A percentile compares a stretch with the other conserved stretches of the same genome.
Evolutionary conservation across 208 protist genomes (phyloP).

Genomic region (Leishmania martiniquensis): DNA sequence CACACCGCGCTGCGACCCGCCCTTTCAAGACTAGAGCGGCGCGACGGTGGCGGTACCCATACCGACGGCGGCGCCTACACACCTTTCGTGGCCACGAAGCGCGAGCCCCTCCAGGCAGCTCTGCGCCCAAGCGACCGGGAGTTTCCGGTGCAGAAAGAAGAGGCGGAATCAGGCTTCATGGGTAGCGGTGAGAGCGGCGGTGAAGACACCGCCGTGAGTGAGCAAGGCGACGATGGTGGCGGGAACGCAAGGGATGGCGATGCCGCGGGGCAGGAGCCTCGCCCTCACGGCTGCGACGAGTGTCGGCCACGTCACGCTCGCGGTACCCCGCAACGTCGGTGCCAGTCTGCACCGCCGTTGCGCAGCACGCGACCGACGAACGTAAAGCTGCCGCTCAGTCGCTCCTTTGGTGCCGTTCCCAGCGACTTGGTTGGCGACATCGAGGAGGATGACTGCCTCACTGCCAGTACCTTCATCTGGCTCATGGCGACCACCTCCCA

Average conservation of each 20-base stretch:
- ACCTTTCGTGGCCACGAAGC: neutral
- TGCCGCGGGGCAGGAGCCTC: neutral
- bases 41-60: neutral
- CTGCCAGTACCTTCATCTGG: constrained; percentile 51
- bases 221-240: neutral
- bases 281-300: neutral
- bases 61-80: neutral
- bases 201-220: neutral
- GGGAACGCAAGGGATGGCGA: neutral
- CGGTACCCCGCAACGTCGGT: constrained; percentile 8
- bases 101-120: neutral
- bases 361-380: constrained; percentile 24
- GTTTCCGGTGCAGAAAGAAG: neutral
- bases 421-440: constrained; percentile 34
- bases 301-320: neutral
- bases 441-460: constrained; percentile 66
- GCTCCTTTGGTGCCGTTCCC: constrained; percentile 44
- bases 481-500: constrained; percentile 78
- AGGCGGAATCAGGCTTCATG: neutral
- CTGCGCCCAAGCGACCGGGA: neutral
- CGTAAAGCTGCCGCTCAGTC: constrained; percentile 25
- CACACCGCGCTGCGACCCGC: neutral
- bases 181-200: neutral
- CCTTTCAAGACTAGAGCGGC: neutral
- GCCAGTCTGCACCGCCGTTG: constrained; percentile 29